Evolutionary conservation across 73 alveolate species (phyloP).

Genomic region (Paramecium bursaria): DNA sequence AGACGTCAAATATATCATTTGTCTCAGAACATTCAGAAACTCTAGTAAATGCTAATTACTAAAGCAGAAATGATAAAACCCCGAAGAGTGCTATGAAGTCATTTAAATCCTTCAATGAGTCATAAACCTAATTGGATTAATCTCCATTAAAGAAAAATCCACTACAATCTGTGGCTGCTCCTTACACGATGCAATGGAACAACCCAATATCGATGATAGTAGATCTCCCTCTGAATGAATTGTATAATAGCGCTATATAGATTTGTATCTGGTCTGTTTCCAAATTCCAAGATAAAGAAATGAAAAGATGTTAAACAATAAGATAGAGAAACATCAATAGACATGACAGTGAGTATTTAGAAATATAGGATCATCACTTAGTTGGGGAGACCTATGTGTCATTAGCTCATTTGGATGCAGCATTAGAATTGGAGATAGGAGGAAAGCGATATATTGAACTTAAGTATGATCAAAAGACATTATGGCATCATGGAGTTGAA

Average conservation of each 20-base stretch:
- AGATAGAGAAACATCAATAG: background rate
- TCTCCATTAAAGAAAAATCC: background rate
- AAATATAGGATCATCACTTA: conserved; percentile 30
- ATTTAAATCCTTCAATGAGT: background rate
- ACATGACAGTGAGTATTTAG: conserved; percentile 52
- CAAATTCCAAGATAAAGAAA: background rate
- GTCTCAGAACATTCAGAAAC: conserved; percentile 55
- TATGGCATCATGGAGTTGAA: conserved; percentile 60
- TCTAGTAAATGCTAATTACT: conserved; percentile 28
- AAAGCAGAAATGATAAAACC: background rate
- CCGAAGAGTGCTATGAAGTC: background rate
- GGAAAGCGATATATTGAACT: background rate
- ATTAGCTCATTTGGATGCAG: conserved; percentile 3
- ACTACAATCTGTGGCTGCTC: background rate
- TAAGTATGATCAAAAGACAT: background rate
- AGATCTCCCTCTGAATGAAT: conserved; percentile 38
- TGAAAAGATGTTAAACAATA: background rate
- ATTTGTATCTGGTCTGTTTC: conserved; percentile 32
- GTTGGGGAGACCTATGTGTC: conserved; percentile 46
- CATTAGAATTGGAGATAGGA: conserved; percentile 11
- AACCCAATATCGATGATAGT: conserved; percentile 12
- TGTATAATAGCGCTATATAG: conserved; percentile 23
- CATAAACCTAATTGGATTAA: background rate
- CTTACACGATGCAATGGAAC: conserved; percentile 45
- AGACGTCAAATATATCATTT: conserved; percentile 45